phyloP scores from a whole-genome alignment of 495 filamentous ascomycete genomes.

The Penicillium cosmopolitanum region DNA sequence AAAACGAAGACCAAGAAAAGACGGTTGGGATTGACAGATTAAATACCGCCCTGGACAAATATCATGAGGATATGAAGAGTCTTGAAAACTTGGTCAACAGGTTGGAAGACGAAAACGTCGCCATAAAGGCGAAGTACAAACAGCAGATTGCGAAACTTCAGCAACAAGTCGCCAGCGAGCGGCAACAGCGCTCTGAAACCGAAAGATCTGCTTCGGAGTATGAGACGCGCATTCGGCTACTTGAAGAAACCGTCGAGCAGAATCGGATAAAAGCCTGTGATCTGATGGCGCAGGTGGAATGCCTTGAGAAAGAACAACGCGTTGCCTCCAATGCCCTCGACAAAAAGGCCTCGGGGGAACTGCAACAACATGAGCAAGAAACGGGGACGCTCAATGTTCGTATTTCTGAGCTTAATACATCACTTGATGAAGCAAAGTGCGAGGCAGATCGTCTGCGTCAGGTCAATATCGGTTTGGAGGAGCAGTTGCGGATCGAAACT shows the following conservation, averaged over 20 bases:
- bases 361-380: slow-evolving; percentile 48
- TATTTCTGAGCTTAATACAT: slow-evolving; percentile 43
- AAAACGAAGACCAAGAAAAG: slow-evolving; percentile 58
- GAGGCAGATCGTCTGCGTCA: slow-evolving; percentile 38
- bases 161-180: slow-evolving; percentile 40
- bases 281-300: slow-evolving; percentile 35
- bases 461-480: slow-evolving; percentile 41
- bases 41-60: slow-evolving; percentile 62
- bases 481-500: slow-evolving; percentile 38
- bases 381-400: slow-evolving; percentile 43
- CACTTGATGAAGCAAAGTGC: slow-evolving; percentile 34
- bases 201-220: slow-evolving; percentile 40
- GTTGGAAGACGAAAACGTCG: slow-evolving; percentile 59
- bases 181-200: slow-evolving; percentile 37
- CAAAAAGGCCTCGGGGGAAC: slow-evolving; percentile 33
- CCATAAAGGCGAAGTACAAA: slow-evolving; percentile 31
- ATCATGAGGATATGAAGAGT: slow-evolving; percentile 63
- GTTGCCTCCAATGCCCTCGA: slow-evolving; percentile 30
- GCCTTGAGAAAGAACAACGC: slow-evolving; percentile 37
- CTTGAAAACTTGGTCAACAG: slow-evolving; percentile 63
- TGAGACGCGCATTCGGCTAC: slow-evolving; percentile 40
- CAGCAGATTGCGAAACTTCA: slow-evolving; percentile 47
- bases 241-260: slow-evolving; percentile 41
- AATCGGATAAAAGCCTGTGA: slow-evolving; percentile 43
- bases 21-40: slow-evolving; percentile 62